Base-by-base conservation (phyloP, 345 rosid species). In the Corchorus capsularis region DNA sequence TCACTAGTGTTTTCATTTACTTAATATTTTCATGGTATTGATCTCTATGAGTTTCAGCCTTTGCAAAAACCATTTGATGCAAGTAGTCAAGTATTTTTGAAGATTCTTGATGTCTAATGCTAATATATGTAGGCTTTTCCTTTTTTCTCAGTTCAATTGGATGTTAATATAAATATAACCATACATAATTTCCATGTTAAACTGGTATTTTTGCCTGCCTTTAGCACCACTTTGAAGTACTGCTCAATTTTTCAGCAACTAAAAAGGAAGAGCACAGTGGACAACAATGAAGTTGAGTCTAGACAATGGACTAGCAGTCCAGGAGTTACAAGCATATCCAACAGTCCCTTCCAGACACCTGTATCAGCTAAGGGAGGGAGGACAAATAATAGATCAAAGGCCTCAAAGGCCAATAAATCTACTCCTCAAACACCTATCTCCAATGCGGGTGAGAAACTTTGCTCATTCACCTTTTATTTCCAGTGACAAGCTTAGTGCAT, bases 371-470 rank as follows among this genome's bases (percentile, higher is more conserved):
- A 92, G 81, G 96, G 92, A 43, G 88, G 89, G 69, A 87, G 89
- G 83, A 71, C 78, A 73, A 81, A 75, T 80, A 88, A 75, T 86
- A 90, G 77, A 81, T 81, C 93, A 75, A 92, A 88, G 84, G 81
- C 87, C 27, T 72, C 86, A 65, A 93, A 84, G 86, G 90, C 80
- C 63, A 86, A 78, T 64, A 88, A 85, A 78, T 82, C 93, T 11
- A 78, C 78, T 78, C 93, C 98, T 54, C 91, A 87, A 73, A 92
- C 93, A 46, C 94, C 97, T 3, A 63, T 87, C 75, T 90, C 97
- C 13, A 90, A 86, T 70, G 78, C 83, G 56, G 91, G 99, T 96
- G 77, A 82, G 89, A 69, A 72, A 66, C 50, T 72, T 39, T n/a
- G 52, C 3, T 22, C 15, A 57, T 43, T 55, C 15, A 43, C 22